A percentile compares a stretch with the other conserved stretches of the same genome.
Evolutionary conservation across 2,329 filamentous ascomycete genomes (phyloP).

Genomic region (Boeremia exigua): DNA sequence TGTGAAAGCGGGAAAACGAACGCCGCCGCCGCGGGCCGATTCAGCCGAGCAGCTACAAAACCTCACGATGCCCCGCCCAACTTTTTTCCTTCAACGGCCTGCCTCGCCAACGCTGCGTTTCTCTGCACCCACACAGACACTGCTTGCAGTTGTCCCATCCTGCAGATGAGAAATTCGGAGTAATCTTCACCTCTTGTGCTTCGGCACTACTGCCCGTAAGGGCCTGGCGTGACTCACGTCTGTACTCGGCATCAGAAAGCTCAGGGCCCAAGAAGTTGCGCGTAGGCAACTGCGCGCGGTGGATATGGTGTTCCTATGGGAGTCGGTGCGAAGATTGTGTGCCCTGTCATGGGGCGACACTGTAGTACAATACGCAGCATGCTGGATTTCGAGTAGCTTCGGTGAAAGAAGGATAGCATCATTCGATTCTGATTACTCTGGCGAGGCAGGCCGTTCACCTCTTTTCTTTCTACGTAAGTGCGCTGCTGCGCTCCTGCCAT

Average conservation of each 20-base stretch:
- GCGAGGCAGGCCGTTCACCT: slow-evolving; percentile 75
- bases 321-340: slow-evolving; percentile 95
- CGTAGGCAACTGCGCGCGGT: slow-evolving; percentile 31
- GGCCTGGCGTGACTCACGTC: slow-evolving; percentile 83
- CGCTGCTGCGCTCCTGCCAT: not conserved
- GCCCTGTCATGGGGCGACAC: slow-evolving; percentile 68
- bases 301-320: slow-evolving; percentile 71
- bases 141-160: slow-evolving; percentile 41
- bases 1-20: not conserved
- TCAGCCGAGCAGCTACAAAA: slow-evolving; percentile 42
- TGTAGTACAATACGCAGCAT: slow-evolving; percentile 98
- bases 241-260: slow-evolving; percentile 92
- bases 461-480: slow-evolving; percentile 59
- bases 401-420: slow-evolving; percentile 60
- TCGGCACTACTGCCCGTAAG: slow-evolving; percentile 74
- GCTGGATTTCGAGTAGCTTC: slow-evolving; percentile 54
- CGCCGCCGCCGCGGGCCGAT: not conserved
- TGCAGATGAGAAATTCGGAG: slow-evolving; percentile 99
- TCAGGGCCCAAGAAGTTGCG: slow-evolving; percentile 62
- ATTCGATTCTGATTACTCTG: slow-evolving; percentile 96
- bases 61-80: slow-evolving; percentile 30
- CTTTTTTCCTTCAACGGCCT: slow-evolving; percentile 69
- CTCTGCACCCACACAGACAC: slow-evolving; percentile 82
- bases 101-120: slow-evolving; percentile 93
- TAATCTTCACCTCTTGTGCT: slow-evolving; percentile 76